These are phyloP conservation scores for Glutinoglossum americanum DNA, from an alignment of 495 filamentous ascomycete species.

Conservation along the genomic window DNA sequence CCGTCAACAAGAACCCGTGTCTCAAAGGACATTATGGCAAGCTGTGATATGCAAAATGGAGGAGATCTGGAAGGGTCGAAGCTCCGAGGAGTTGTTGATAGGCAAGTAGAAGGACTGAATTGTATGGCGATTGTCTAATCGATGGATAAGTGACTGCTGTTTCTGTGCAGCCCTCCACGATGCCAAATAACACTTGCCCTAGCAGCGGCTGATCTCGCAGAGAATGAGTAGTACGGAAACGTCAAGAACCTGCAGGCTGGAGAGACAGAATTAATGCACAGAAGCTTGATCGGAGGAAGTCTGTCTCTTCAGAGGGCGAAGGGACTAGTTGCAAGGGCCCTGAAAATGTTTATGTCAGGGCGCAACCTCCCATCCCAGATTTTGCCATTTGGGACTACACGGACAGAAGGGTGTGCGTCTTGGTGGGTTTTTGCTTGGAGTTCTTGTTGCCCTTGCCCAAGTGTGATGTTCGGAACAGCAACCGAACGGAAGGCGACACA, in stretches of 20 bases:
- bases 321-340: constrained; percentile 8
- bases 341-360: neutral
- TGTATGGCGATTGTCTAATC: constrained; percentile 1
- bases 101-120: neutral
- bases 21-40: constrained; percentile 8
- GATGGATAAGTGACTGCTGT: neutral
- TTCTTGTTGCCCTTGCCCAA: neutral
- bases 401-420: neutral
- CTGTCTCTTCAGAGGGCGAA: constrained; percentile 8
- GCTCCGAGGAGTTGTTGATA: neutral
- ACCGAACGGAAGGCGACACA: neutral
- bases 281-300: neutral
- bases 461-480: neutral
- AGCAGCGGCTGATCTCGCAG: neutral
- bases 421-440: neutral
- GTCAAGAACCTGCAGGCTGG: neutral
- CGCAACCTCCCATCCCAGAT: neutral
- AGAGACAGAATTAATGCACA: neutral
- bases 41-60: neutral
- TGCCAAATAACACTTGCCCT: neutral
- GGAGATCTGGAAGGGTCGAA: neutral
- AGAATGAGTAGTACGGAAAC: neutral
- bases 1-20: constrained; percentile 33
- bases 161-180: neutral
- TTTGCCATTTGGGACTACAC: neutral